A percentile compares a stretch with the other conserved stretches of the same genome.
phyloP scores from a whole-genome alignment of 371 early-diverging fungal species.

The Rhizopus sp. region DNA sequence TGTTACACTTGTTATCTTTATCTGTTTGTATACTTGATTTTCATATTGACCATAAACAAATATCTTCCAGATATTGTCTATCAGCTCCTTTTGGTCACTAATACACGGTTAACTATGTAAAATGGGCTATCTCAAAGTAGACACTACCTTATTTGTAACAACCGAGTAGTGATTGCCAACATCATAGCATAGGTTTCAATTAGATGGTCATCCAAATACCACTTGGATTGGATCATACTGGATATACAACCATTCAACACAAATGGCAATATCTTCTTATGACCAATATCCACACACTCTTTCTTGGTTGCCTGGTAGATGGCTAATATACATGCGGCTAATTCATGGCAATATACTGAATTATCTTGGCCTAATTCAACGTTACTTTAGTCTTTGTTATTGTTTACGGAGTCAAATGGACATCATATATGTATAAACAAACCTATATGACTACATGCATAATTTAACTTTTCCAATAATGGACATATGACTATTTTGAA shows the following conservation, averaged over 20 bases:
- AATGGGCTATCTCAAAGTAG: constrained; percentile 15
- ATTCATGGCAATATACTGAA: constrained; percentile 15
- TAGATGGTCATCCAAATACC: constrained; percentile 22
- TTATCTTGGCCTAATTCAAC: constrained; percentile 6
- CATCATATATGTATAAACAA: background rate
- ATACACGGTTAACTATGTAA: background rate
- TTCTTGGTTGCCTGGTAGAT: constrained; percentile 18
- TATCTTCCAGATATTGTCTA: constrained; percentile 8
- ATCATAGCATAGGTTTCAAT: constrained; percentile 22
- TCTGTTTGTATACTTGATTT: background rate
- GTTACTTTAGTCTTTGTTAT: too few species aligned
- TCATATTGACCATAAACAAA: constrained; percentile 17
- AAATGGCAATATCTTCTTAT: constrained; percentile 20
- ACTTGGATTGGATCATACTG: constrained; percentile 9
- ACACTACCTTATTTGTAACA: constrained; percentile 5
- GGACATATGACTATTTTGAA: constrained; percentile 23
- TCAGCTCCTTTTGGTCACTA: constrained; percentile 17
- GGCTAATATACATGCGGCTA: constrained; percentile 18
- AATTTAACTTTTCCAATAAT: constrained; percentile 18
- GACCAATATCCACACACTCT: constrained; percentile 16
- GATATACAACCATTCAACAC: constrained; percentile 10
- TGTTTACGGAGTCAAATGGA: background rate
- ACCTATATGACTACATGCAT: constrained; percentile 14
- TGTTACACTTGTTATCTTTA: background rate
- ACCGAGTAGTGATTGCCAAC: constrained; percentile 19